Evolutionary conservation across 2,329 filamentous ascomycete species (phyloP).

Genomic region (Zalaria sp.): DNA sequence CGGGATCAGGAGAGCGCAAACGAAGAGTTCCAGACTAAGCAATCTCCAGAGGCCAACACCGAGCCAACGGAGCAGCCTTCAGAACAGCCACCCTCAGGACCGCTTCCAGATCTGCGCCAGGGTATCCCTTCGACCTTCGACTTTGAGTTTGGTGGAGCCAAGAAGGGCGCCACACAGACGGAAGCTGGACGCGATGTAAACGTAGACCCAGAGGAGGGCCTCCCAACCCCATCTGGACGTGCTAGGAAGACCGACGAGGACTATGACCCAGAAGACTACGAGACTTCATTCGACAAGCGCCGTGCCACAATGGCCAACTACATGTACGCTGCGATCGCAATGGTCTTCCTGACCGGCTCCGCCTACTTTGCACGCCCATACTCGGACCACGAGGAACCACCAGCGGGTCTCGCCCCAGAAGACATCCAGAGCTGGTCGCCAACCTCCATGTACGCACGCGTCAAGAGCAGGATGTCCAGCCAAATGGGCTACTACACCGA

Average conservation of each 20-base stretch:
- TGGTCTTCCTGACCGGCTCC: conserved; percentile 42
- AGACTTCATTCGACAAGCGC: conserved; percentile 79
- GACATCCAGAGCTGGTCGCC: conserved; percentile 69
- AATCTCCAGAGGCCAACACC: conserved; percentile 20
- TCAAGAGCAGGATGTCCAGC: conserved; percentile 58
- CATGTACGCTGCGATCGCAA: conserved; percentile 49
- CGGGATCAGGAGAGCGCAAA: conserved; percentile 12
- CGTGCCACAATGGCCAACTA: conserved; percentile 64
- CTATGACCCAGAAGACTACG: conserved; percentile 65
- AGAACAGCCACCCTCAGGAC: conserved; percentile 27
- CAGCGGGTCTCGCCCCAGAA: conserved; percentile 41
- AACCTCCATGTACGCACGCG: conserved; percentile 65
- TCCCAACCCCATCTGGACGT: conserved; percentile 13
- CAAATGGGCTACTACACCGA: conserved; percentile 89
- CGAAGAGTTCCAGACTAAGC: conserved; percentile 20
- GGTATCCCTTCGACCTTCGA: conserved; percentile 87
- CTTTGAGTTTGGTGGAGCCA: conserved; percentile 48
- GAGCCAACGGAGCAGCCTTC: conserved; percentile 16
- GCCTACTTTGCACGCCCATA: conserved; percentile 79
- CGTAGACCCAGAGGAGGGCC: conserved; percentile 13
- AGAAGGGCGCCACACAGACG: conserved; percentile 12
- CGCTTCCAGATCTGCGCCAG: conserved; percentile 81
- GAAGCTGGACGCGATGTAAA: conserved; percentile 17
- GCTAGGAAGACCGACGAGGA: conserved; percentile 37
- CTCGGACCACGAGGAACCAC: conserved; percentile 55